Base-by-base conservation (phyloP, 345 rosid species). In the Excoecaria cochinchinensis region DNA sequence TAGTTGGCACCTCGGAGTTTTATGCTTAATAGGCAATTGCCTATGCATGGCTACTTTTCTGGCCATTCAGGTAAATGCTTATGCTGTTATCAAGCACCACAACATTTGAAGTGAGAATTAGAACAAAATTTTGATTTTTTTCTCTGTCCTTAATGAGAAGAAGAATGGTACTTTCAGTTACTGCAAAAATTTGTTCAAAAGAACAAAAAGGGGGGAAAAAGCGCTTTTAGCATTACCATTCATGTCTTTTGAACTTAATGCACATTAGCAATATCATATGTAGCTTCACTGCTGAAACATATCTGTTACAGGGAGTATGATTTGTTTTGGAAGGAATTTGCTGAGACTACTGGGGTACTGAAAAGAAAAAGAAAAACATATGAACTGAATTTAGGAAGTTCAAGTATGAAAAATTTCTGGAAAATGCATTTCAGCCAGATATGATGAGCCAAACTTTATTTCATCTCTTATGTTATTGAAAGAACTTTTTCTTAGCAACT, bases 21-120 rank as follows among this genome's bases (percentile, higher is more conserved):
- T 95, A 74, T 95, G 99, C 86, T 84, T 95, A 79, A 84, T 95
- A 19, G 99, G 99, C 58, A 95, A 95, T 86, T 95, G 99, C 78
- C 87, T 93, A 84, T 89, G 99, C 88, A 93, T 95, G 98, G 98
- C 99, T 74, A 85, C 93, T 57, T 95, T 89, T 79, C 85, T 93
- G 48, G 99, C 93, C 79, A 86, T 93, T 80, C 98, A 95, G 99
- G 99, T 95, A 87, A 82, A 25, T 51, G 44, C 55, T 60, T 31
- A 3, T 38, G 50, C 42, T 36, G 46, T 69, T 78, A 31, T 75
- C 36, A 40, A 60, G 55, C 21, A 24, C 16, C n/a, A 8, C 17
- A 42, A 31, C 44, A 47, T 68, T 60, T 68, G 39, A 59, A 46
- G 16, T 12, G 13, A 59, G 38, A 67, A 21, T n/a, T 40, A 16